Base-by-base conservation (phyloP, 2,329 filamentous ascomycete species). In the Aspergillus ustus region DNA sequence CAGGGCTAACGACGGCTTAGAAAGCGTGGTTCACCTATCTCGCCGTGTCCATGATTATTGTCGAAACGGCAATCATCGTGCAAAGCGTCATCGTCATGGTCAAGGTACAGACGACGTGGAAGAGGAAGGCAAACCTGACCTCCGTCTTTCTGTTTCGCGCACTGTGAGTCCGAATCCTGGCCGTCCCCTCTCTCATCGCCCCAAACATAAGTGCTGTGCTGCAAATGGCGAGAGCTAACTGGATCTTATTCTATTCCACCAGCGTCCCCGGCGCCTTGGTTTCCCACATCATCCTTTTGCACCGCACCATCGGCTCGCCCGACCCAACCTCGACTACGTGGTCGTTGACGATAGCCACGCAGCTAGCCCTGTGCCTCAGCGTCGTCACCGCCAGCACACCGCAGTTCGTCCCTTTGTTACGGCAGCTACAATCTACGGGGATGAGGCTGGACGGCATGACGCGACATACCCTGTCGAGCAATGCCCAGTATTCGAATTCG, bases 81-180 rank as follows among this genome's bases (percentile, higher is more conserved):
- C 48, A 70, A 11, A 44, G 17, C 11, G 70, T 68, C n/a, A 67
- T 69, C 51, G 40, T 64, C 28, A 28, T 69, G 34, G 67, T 71
- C 46, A 59, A 66, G 34, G 28, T 59, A 0, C 69, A 71, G n/a
- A 68, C 68, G 49, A 64, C 69, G 6, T 63, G 64, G 0, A 22
- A 65, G 31, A 59, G 62, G 48, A 59, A 63, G 48, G 61, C 63
- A 31, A 67, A 68, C 40, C 25, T 63, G 7, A 59, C 59, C 7
- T 70, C 69, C 29, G 65, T 71, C 25, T 71, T 71, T 43, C 48
- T 70, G 5, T 63, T 66, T 20, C 63, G 69, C 13, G 25, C 68
- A 7, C 22, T 70, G 69, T 52, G 17, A 3, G 50, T 37, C 31
- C 8, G 15, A 40, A 15, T 11, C 13, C 31, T 37, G 7, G 13